Conservation (phyloP, 2,329 filamentous ascomycete species). For the Zarea fungicola region DNA sequence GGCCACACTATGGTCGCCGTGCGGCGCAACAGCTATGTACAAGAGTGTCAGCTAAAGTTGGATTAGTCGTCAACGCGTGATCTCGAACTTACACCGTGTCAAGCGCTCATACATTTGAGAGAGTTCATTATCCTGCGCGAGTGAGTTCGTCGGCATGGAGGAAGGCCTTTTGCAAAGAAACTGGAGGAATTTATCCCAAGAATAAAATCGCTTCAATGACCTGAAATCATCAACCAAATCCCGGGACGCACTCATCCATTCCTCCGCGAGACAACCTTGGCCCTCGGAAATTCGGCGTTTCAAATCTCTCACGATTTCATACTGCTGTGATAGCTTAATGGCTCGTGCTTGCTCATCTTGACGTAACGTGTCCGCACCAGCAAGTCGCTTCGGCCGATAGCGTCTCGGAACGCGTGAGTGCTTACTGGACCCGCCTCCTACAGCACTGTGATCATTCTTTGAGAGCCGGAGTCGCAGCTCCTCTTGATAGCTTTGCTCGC, state of each 20-base stretch:
- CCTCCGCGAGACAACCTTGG: slow-evolving; percentile 37
- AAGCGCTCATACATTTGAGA: slow-evolving; percentile 52
- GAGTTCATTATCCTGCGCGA: slow-evolving; percentile 38
- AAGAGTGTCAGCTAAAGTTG: background rate
- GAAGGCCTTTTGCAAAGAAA: slow-evolving; percentile 42
- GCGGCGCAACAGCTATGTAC: slow-evolving; percentile 28
- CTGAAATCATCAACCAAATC: slow-evolving; percentile 59
- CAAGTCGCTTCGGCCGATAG: slow-evolving; percentile 42
- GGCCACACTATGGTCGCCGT: slow-evolving; percentile 18
- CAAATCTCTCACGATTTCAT: slow-evolving; percentile 38
- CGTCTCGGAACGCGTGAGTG: slow-evolving; percentile 27
- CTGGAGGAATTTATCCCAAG: slow-evolving; percentile 60
- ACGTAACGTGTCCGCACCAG: slow-evolving; percentile 38
- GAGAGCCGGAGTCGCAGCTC: background rate
- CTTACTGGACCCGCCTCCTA: background rate
- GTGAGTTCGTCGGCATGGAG: slow-evolving; percentile 16
- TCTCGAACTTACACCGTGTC: slow-evolving; percentile 42
- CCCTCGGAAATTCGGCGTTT: slow-evolving; percentile 37
- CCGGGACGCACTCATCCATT: slow-evolving; percentile 56
- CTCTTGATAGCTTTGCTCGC: background rate
- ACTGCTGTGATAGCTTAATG: slow-evolving; percentile 35
- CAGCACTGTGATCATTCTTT: background rate
- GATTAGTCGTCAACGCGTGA: background rate
- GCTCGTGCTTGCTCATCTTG: slow-evolving; percentile 40
- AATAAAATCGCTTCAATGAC: slow-evolving; percentile 58